Evolutionary conservation across 2,329 filamentous ascomycete species (phyloP).

Genomic region (Apiospora phragmitis): DNA sequence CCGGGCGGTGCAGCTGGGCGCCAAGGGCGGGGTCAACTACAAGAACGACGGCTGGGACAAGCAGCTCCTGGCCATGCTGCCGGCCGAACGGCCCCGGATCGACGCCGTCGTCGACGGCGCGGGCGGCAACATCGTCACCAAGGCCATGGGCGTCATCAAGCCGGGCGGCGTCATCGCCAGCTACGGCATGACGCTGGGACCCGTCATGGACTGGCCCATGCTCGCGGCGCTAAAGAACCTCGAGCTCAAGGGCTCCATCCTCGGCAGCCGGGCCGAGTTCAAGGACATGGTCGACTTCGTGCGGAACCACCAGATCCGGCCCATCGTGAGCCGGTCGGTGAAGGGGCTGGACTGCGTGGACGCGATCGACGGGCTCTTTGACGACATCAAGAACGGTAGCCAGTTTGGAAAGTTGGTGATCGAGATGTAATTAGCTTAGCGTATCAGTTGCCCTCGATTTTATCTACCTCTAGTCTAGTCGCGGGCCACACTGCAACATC

Average conservation of each 20-base stretch:
- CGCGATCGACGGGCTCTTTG: constrained; percentile 81
- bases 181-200: constrained; percentile 89
- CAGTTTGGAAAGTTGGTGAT: constrained; percentile 96
- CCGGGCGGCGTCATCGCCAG: constrained; percentile 78
- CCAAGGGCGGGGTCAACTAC: constrained; percentile 78
- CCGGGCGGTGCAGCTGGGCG: constrained; percentile 58
- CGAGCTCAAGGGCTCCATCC: constrained; percentile 56
- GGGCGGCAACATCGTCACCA: constrained; percentile 72
- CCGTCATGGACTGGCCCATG: constrained; percentile 88
- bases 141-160: constrained; percentile 69
- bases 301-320: constrained; percentile 67
- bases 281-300: constrained; percentile 86
- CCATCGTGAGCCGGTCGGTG: constrained; percentile 74
- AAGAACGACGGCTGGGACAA: constrained; percentile 76
- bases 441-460: too few species aligned
- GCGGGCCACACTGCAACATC: too few species aligned
- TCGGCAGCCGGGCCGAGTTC: constrained; percentile 80
- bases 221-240: constrained; percentile 82
- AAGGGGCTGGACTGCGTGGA: constrained; percentile 56
- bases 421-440: constrained; percentile 46
- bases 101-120: constrained; percentile 92
- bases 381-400: constrained; percentile 80
- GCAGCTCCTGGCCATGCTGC: constrained; percentile 45
- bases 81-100: constrained; percentile 64
- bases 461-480: too few species aligned